A percentile compares a stretch with the other conserved stretches of the same genome.
phyloP scores from a whole-genome alignment of 2,329 filamentous ascomycete species.

The Gaeumannomyces tritici region DNA sequence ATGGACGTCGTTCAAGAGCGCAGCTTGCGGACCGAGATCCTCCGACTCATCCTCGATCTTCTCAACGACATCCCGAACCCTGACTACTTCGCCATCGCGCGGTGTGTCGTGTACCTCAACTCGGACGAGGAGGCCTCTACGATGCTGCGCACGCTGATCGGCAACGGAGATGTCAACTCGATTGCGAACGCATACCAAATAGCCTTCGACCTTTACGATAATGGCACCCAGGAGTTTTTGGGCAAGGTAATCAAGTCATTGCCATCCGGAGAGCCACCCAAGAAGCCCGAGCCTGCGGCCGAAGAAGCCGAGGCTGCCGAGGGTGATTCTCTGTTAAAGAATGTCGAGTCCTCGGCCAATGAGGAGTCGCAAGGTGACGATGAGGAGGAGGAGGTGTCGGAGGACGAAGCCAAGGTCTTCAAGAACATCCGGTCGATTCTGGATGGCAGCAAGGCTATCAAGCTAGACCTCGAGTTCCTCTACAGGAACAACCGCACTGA shows the following conservation, averaged over 20 bases:
- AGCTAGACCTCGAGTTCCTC: constrained; percentile 90
- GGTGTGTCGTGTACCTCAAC: constrained; percentile 93
- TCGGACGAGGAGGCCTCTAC: constrained; percentile 83
- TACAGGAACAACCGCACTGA: constrained; percentile 94
- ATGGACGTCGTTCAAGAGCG: constrained; percentile 97
- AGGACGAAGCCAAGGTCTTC: constrained; percentile 47
- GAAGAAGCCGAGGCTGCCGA: constrained; percentile 32
- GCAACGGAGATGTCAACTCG: constrained; percentile 67
- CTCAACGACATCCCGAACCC: constrained; percentile 85
- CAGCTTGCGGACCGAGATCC: constrained; percentile 70
- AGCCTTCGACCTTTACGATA: constrained; percentile 96
- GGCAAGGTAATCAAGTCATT: constrained; percentile 79
- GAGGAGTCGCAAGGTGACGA: constrained; percentile 24
- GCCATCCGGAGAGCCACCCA: constrained; percentile 42
- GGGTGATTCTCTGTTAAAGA: constrained; percentile 36
- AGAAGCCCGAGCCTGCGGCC: constrained; percentile 32
- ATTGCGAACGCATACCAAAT: constrained; percentile 91
- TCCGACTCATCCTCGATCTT: constrained; percentile 89
- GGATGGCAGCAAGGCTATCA: constrained; percentile 86
- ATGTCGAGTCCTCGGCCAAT: constrained; percentile 11
- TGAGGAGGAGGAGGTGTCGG: constrained; percentile 42
- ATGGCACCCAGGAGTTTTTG: constrained; percentile 94
- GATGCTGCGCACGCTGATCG: constrained; percentile 74
- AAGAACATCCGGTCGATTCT: constrained; percentile 60
- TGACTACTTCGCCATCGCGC: constrained; percentile 96